phyloP scores from a whole-genome alignment of 2,329 filamentous ascomycete genomes.

The Paecilomyces sp. region DNA sequence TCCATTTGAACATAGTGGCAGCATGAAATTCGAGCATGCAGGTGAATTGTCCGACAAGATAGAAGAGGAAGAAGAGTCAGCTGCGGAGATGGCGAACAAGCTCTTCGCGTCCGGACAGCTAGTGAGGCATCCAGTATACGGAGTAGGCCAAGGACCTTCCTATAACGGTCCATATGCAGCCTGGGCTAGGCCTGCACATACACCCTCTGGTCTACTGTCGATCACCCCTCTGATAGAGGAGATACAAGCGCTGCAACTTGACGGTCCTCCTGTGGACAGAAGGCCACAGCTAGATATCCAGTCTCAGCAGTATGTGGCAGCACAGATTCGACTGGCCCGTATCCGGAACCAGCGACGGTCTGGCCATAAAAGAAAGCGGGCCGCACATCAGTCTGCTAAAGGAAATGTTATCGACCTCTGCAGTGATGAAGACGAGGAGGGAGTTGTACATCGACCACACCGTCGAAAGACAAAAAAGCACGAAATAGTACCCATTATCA shows the following conservation, averaged over 20 bases:
- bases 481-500: conserved; percentile 3
- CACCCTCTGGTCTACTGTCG: conserved; percentile 13
- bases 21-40: conserved; percentile 19
- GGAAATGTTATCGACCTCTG: conserved; percentile 10
- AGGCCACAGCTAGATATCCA: conserved; percentile 14
- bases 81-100: conserved; percentile 16
- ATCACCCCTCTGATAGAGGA: conserved; percentile 17
- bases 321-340: conserved; percentile 17
- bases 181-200: conserved; percentile 28
- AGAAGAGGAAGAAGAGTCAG: conserved; percentile 16
- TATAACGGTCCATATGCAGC: conserved; percentile 35
- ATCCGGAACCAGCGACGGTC: conserved; percentile 19
- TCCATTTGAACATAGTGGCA: conserved; percentile 15
- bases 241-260: conserved; percentile 23
- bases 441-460: too few species aligned
- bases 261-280: conserved; percentile 13
- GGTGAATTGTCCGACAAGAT: conserved; percentile 7
- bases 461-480: conserved; percentile 4
- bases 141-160: conserved; percentile 31
- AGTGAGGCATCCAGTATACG: conserved; percentile 26
- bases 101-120: conserved; percentile 28
- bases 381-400: neutral
- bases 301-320: conserved; percentile 10
- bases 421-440: conserved; percentile 10
- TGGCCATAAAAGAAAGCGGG: conserved; percentile 13